These are phyloP conservation scores for Chaetomium tenue DNA, from an alignment of 495 filamentous ascomycete species.

Conservation along the genomic window DNA sequence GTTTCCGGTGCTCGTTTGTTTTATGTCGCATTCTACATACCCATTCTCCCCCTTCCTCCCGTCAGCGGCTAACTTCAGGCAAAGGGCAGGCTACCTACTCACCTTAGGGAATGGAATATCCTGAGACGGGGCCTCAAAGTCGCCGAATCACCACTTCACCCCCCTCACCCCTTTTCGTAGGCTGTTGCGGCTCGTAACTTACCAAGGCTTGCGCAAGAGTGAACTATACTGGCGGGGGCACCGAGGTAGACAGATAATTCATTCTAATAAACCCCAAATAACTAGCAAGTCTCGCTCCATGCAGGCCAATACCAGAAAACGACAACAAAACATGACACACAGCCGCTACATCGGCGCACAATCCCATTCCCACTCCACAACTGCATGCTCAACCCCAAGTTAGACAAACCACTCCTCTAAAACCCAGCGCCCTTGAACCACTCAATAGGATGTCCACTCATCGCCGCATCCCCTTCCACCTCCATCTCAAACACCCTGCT, in stretches of 20 bases:
- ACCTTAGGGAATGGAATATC: no score
- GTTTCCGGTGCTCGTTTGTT: no score
- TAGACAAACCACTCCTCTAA: background rate
- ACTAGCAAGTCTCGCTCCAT: background rate
- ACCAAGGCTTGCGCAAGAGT: no score
- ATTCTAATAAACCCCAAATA: background rate
- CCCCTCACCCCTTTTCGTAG: no score
- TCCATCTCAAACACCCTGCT: conserved; percentile 2
- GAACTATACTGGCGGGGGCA: background rate
- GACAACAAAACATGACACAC: background rate
- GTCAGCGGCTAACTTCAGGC: no score
- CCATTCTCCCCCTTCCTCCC: no score
- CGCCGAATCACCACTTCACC: no score
- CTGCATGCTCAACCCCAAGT: background rate
- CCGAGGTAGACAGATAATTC: background rate
- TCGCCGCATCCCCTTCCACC: conserved; percentile 8
- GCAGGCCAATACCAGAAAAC: background rate
- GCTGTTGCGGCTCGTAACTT: no score
- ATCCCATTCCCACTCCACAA: background rate
- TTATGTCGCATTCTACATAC: no score
- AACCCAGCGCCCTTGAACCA: conserved; percentile 17
- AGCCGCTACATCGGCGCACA: background rate
- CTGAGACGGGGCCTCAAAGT: no score
- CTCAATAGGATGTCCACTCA: conserved; percentile 19
- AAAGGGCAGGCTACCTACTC: no score